Evolutionary conservation across 163 green algal genomes (phyloP).

Genomic region (Chlamydomonas reinhardtii): DNA sequence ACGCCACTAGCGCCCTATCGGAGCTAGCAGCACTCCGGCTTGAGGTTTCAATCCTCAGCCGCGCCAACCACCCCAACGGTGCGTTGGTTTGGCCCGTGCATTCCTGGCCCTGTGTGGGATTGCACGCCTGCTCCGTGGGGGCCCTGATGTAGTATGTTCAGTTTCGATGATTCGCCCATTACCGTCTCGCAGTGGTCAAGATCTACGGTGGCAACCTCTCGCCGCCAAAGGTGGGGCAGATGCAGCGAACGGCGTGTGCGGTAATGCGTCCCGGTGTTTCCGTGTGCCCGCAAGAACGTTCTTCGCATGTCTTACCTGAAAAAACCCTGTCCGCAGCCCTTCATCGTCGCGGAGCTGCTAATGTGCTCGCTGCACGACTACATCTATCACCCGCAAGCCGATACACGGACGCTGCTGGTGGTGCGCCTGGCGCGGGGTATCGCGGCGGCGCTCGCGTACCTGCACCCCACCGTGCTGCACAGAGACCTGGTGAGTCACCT

Average conservation of each 20-base stretch:
- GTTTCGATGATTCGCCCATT: no score
- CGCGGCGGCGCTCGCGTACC: not conserved
- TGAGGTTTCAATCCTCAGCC: conserved; percentile 52
- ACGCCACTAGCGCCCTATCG: not conserved
- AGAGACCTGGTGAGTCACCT: no score
- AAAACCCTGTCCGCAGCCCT: conserved; percentile 12
- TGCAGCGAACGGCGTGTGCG: no score
- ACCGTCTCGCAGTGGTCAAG: not conserved
- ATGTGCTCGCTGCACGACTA: conserved; percentile 28
- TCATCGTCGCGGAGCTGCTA: conserved; percentile 63
- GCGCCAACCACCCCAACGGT: conserved; percentile 51
- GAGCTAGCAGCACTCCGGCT: conserved; percentile 26
- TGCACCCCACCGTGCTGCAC: not conserved
- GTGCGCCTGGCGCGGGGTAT: conserved; percentile 15
- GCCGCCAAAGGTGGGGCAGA: not conserved
- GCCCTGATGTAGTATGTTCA: no score
- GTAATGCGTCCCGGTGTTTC: no score
- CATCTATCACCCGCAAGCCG: conserved; percentile 28
- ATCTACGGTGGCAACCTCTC: conserved; percentile 52
- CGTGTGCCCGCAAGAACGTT: no score
- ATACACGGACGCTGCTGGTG: not conserved
- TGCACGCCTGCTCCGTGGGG: no score
- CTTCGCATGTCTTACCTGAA: no score
- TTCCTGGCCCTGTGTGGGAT: no score
- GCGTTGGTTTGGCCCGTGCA: no score